Base-by-base conservation (phyloP, 768 basidiomycete species). In the Russula olivacea region DNA sequence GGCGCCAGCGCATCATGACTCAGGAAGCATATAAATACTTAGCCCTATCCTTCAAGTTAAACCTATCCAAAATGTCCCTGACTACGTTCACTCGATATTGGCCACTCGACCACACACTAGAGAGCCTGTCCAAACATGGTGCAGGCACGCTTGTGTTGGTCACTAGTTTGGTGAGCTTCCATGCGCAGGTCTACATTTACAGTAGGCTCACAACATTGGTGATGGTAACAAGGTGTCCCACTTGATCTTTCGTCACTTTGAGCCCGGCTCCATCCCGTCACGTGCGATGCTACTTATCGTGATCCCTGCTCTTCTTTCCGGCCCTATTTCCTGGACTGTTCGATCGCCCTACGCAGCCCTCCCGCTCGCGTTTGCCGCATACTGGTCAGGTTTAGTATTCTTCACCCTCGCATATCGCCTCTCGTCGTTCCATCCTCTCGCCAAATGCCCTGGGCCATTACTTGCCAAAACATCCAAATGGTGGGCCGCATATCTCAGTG, bases 401-500 rank as follows among this genome's bases (percentile, higher is more conserved):
- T 61, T 61, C 56, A 70, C 68, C 3, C 53, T 71, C 21, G 25
- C 64, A 9, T 83, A 84, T 68, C 79, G 82, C 25, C 61, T 82
- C 10, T 82, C 81, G 6, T 81, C 81, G 3, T 78, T 77, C 70
- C 83, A 84, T 69, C 81, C 82, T 6, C 73, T 84, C 4, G 78
- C 80, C 19, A 68, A 72, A 52, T 82, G 78, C 66, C 81, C 81
- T 23, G 83, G 82, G 17, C 83, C 82, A 1, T 12, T 77, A 0
- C 55, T 78, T 7, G 74, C 73, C 69, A 80, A 74, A 55, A 34
- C 80, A 28, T 75, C 78, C 11, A 79, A 79, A 59, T 68, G 80
- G 17, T 74, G 73, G 64, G 70, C 75, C 19, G 75, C 75, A 2
- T 73, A 72, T 59, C 59, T 77, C 8, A 74, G 75, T 15, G 65